Evolutionary conservation across 768 basidiomycete species (phyloP).

Genomic region (Hemileccinum rubropunctum): DNA sequence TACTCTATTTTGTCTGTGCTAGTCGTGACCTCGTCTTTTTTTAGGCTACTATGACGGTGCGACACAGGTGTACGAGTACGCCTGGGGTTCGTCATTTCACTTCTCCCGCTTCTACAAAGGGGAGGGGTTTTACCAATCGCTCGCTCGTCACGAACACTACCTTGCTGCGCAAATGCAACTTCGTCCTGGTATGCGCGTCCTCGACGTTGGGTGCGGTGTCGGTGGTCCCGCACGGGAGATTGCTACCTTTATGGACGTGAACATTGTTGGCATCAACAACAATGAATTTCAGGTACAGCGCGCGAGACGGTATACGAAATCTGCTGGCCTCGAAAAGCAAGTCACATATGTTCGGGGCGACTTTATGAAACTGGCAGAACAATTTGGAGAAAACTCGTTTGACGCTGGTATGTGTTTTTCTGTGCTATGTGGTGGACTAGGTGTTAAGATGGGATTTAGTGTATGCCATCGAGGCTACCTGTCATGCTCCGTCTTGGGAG

Average conservation of each 20-base stretch:
- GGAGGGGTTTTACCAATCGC: constrained; percentile 66
- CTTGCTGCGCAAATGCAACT: constrained; percentile 84
- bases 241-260: constrained; percentile 82
- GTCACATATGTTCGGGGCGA: constrained; percentile 88
- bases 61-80: constrained; percentile 93
- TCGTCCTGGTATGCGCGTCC: constrained; percentile 88
- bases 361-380: constrained; percentile 91
- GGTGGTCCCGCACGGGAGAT: constrained; percentile 97
- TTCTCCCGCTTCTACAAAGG: constrained; percentile 97
- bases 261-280: constrained; percentile 89
- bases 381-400: constrained; percentile 90
- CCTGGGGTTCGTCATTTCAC: constrained; percentile 90
- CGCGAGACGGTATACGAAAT: constrained; percentile 79
- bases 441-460: constrained; percentile 43
- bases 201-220: constrained; percentile 98
- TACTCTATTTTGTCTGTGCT: background rate
- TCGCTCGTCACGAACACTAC: constrained; percentile 95
- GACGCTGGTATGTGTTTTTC: constrained; percentile 73
- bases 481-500: constrained; percentile 94
- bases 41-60: constrained; percentile 96
- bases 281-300: constrained; percentile 92
- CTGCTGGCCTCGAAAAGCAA: constrained; percentile 71
- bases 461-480: constrained; percentile 97
- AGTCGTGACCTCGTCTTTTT: background rate
- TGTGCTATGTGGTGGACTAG: background rate